Percentiles rank a stretch among this genome's conserved stretches.
phyloP scores from a whole-genome alignment of 1,139 yeast species.

The Saccharomyces hybrid region DNA sequence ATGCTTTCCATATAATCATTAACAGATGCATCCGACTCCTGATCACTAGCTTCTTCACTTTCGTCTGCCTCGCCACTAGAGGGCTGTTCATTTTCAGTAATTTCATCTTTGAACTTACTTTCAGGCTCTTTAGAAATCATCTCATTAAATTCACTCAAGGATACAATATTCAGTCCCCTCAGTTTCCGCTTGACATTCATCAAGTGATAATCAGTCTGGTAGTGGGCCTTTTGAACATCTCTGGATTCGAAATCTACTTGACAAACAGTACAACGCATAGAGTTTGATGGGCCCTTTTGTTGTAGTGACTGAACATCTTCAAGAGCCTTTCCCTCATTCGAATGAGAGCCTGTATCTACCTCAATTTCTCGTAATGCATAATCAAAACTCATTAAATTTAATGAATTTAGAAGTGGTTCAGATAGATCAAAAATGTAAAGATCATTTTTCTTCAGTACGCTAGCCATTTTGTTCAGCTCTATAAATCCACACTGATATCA shows the following conservation, averaged over 20 bases:
- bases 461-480: neutral
- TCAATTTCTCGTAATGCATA: slow-evolving; percentile 18
- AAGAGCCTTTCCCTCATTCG: neutral
- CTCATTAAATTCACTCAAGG: slow-evolving; percentile 54
- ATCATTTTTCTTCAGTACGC: slow-evolving; percentile 32
- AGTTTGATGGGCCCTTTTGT: slow-evolving; percentile 4
- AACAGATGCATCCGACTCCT: neutral
- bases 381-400: slow-evolving; percentile 54
- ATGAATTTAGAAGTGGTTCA: slow-evolving; percentile 37
- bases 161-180: slow-evolving; percentile 41
- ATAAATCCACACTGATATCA: neutral
- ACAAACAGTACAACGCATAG: slow-evolving; percentile 20
- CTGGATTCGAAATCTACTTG: slow-evolving; percentile 25
- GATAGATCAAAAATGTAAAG: slow-evolving; percentile 50
- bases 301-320: slow-evolving; percentile 2
- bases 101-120: slow-evolving; percentile 41
- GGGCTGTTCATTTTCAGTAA: slow-evolving; percentile 47
- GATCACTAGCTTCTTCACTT: neutral
- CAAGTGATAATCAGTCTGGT: slow-evolving; percentile 54
- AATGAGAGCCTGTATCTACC: neutral
- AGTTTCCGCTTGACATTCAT: slow-evolving; percentile 52
- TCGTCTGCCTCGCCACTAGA: slow-evolving; percentile 12
- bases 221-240: slow-evolving; percentile 38
- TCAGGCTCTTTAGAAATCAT: slow-evolving; percentile 38
- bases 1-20: slow-evolving; percentile 6